Percentiles rank a stretch among this genome's conserved stretches.
These are phyloP conservation scores for Pyrenophora graminea DNA, from an alignment of 2,329 filamentous ascomycete genomes.

Conservation along the genomic window DNA sequence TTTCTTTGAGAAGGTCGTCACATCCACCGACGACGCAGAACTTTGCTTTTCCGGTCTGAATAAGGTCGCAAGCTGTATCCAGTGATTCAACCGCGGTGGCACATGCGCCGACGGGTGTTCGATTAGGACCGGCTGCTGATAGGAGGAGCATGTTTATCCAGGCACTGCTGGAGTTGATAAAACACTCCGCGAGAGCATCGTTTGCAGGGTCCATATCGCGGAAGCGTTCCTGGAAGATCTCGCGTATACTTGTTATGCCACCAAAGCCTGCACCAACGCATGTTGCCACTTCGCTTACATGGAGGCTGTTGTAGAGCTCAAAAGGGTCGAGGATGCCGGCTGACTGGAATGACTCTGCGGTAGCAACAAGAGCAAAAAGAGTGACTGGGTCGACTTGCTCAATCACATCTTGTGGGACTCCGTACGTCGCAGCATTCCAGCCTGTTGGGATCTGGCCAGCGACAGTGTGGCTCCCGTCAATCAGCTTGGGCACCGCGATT, in stretches of 20 bases:
- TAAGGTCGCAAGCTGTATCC: slow-evolving; percentile 97
- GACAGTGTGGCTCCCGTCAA: slow-evolving; percentile 95
- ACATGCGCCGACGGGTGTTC: slow-evolving; percentile 96
- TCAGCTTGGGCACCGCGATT: slow-evolving; percentile 93
- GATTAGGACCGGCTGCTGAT: slow-evolving; percentile 96
- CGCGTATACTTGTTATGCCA: slow-evolving; percentile 86
- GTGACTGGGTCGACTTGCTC: slow-evolving; percentile 96
- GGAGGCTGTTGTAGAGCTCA: slow-evolving; percentile 99
- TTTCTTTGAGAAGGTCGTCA: slow-evolving; percentile 98
- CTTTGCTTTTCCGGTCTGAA: slow-evolving; percentile 96
- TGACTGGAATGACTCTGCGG: slow-evolving; percentile 85
- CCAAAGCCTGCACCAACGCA: slow-evolving; percentile 98
- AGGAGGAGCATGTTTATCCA: slow-evolving; percentile 99
- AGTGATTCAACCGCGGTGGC: slow-evolving; percentile 96
- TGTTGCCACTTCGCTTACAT: slow-evolving; percentile 97
- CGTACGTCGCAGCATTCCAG: slow-evolving; percentile 95
- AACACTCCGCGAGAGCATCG: slow-evolving; percentile 97
- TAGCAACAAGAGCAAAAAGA: slow-evolving; percentile 90
- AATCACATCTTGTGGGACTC: slow-evolving; percentile 96
- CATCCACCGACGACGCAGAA: slow-evolving; percentile 98
- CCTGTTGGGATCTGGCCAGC: slow-evolving; percentile 96
- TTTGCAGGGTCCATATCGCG: slow-evolving; percentile 97
- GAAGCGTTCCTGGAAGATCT: slow-evolving; percentile 98
- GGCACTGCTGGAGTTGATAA: slow-evolving; percentile 99
- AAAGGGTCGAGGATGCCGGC: slow-evolving; percentile 98